A percentile compares a stretch with the other conserved stretches of the same genome.
Conservation (phyloP, 306 rosid genomes). For the Clitoria ternatea region DNA sequence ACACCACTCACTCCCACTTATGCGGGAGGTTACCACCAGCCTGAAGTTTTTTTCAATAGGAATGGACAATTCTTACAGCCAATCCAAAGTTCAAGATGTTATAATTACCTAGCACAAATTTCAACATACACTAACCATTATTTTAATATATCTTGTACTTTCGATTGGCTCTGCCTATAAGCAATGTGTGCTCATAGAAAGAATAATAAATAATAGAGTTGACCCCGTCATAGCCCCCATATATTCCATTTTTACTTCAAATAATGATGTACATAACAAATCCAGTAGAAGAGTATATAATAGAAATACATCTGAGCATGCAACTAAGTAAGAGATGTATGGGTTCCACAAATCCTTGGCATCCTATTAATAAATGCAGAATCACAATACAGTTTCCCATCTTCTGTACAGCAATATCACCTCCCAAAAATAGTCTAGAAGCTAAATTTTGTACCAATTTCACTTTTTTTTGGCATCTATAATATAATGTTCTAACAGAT, state of each 20-base stretch:
- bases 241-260: conserved; percentile 25
- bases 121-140: not conserved
- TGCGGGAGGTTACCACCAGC: not conserved
- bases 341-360: conserved; percentile 24
- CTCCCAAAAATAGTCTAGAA: conserved; percentile 25
- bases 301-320: conserved; percentile 37
- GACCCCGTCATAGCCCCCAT: not conserved
- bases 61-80: not conserved
- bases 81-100: not conserved
- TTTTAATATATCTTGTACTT: not conserved
- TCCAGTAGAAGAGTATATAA: conserved; percentile 23
- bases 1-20: too few species aligned
- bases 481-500: conserved; percentile 38
- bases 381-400: conserved; percentile 29
- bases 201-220: not conserved
- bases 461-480: conserved; percentile 34
- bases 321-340: conserved; percentile 22
- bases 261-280: conserved; percentile 35
- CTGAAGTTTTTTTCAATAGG: not conserved
- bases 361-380: conserved; percentile 32
- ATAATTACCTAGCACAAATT: not conserved
- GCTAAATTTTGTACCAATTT: conserved; percentile 10
- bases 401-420: conserved; percentile 47
- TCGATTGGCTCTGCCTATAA: not conserved
- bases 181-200: not conserved